Base-by-base conservation (phyloP, 257 asterid species). In the Nicotiana tabacum region DNA sequence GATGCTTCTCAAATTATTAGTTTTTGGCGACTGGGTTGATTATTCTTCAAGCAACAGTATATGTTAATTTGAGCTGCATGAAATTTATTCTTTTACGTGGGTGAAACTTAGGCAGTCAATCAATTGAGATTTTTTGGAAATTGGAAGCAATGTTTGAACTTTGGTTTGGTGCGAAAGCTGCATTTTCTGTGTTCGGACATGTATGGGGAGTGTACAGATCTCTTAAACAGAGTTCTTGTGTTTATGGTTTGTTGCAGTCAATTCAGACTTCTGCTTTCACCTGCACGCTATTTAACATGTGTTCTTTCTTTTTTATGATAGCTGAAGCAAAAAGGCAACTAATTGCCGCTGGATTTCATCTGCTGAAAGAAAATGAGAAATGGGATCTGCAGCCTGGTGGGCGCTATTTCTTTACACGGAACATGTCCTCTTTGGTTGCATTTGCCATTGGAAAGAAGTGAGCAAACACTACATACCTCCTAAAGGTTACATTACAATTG, bases 341-440 rank as follows among this genome's bases (percentile, higher is more conserved):
- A 16, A 72, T 93, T 81, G 96, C 97, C 24, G 97, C 99, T 87
- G 99, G 99, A 81, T 96, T 96, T 86, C 92, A 89, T 87, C 85
- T 93, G 92, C 88, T 96, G 85, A 91, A 87, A 77, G 99, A 96
- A 90, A 92, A 91, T 85, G 98, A 96, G 80, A 96, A 93, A 79
- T 96, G 99, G 99, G 89, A 93, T 68, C 90, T 96, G 82, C 92
- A 96, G 89, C 97, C 99, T 65, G 99, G 99, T 65, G 99, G 98
- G 81, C 97, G 99, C 85, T 94, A 96, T 87, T 93, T 96, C 84
- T 96, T 94, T 83, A 96, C 99, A 7, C 91, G 98, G 70, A 96
- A 96, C 87, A 96, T 96, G 99, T 96, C 99, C 61, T 96, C 97
- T 33, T 88, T 96, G 88, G 95, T 96, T 84, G 99, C 98, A 66